These are phyloP conservation scores for Pulveroboletus sp. DNA, from an alignment of 768 basidiomycete species.

Conservation along the genomic window DNA sequence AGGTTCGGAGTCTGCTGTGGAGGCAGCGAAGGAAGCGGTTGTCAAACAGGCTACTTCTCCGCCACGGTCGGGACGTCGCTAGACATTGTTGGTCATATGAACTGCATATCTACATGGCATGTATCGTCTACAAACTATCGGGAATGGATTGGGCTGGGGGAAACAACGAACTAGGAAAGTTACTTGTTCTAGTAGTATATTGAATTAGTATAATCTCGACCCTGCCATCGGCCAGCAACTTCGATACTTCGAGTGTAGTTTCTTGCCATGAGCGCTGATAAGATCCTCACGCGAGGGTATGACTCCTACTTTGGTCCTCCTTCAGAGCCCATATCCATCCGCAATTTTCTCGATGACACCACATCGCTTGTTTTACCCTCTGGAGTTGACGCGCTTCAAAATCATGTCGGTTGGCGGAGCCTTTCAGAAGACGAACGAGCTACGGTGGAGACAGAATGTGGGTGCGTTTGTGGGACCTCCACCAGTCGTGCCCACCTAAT, in stretches of 20 bases:
- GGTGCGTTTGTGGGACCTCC: slow-evolving; percentile 28
- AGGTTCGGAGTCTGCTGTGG: slow-evolving; percentile 70
- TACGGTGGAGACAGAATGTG: slow-evolving; percentile 41
- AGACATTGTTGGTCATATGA: slow-evolving; percentile 9
- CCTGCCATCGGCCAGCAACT: too few relatives aligned
- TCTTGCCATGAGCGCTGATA: slow-evolving; percentile 20
- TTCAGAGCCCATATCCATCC: slow-evolving; percentile 52
- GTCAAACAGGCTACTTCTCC: slow-evolving; percentile 50
- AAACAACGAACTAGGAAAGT: too few relatives aligned
- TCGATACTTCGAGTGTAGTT: too few relatives aligned
- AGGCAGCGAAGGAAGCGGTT: slow-evolving; percentile 76
- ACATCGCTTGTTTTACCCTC: slow-evolving; percentile 10
- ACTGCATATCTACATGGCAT: slow-evolving; percentile 25
- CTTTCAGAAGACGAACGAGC: slow-evolving; percentile 26
- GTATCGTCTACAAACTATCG: slow-evolving; percentile 24
- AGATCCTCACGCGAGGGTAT: slow-evolving; percentile 29
- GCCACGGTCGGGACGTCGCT: slow-evolving; percentile 20
- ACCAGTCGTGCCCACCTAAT: background rate
- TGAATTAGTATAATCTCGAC: too few relatives aligned
- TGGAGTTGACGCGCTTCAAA: slow-evolving; percentile 4
- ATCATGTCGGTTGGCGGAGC: slow-evolving; percentile 21
- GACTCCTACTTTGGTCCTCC: slow-evolving; percentile 65
- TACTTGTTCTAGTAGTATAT: too few relatives aligned
- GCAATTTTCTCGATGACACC: slow-evolving; percentile 41
- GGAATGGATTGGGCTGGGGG: slow-evolving; percentile 26